Evolutionary conservation across 768 basidiomycete genomes (phyloP), one percentile per base, ranked within the genome.

Genomic region (Gloeopeniophorella convolvens): DNA sequence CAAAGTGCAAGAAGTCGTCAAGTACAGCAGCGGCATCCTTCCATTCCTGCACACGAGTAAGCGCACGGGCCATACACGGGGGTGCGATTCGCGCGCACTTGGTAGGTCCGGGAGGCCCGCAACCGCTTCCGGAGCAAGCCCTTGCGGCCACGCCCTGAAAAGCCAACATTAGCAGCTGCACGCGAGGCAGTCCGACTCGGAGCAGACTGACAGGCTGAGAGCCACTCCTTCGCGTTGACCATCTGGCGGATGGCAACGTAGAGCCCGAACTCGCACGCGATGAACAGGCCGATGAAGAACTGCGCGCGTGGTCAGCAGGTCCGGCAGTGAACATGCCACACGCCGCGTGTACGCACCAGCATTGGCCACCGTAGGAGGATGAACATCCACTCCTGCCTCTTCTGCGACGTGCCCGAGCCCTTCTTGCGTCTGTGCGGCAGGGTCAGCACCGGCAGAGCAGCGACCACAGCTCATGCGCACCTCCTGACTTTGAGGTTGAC

Each of bases 161-260:
- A 11, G 11, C 50, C 20, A 28, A 51, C 18, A 42, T 45, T 54
- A 44, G 43, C 33, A 11, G 8, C 39, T 18, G 34, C 6, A 13
- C 35, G n/a, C 16, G 12, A 33, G n/a, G 15, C 28, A 26, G 33
- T 16, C 10, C 33, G 26, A 15, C 16, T 4, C 13, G 23, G 4
- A 37, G 18, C 1, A 10, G 34, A 64, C 72, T 58, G 63, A 93
- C 93, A 97, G 40, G 91, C 91, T 21, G 85, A 80, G 36, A 95
- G 64, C 80, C 83, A 97, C 68, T 99, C 95, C 63, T 96, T 90
- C 4, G 89, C 77, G 62, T 97, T 97, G 35, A 99, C 96, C 15
- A 95, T 61, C 64, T 99, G 95, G 13, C 95, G 75, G 40, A 92
- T 89, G 30, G 89, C 56, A 32, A 98, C 78, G 60, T 99, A 99